Base-by-base conservation (phyloP, 176 grass and related monocot genomes). In the Miscanthus lutarioriparius region DNA sequence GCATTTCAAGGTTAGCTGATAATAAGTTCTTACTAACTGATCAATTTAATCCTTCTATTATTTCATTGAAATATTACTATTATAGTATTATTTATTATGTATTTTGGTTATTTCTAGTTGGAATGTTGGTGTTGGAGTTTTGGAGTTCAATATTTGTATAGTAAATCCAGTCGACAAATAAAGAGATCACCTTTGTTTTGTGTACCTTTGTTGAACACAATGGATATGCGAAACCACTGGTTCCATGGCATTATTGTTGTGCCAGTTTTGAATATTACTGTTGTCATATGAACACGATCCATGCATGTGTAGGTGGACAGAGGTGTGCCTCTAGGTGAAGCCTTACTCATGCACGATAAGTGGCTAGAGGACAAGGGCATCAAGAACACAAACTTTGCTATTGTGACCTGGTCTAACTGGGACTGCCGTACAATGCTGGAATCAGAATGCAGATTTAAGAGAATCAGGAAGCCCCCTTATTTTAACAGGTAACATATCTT, bases 331-430 rank as follows among this genome's bases (percentile, higher is more conserved):
- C 70, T 98, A 59, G 92, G 91, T 87, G 96, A 98, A 90, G 96
- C 96, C 72, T 84, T 98, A 69, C 84, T 98, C 70, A 98, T 98
- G 96, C 96, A 98, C 83, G 96, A 98, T 75, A 98, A 95, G 67
- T 98, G 96, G 96, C 84, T 98, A 67, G 96, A 98, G 77, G 90
- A 98, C 20, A 98, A 95, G 83, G 96, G 96, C 75, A 95, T 98
- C 56, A 98, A 98, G 78, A 86, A 95, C 83, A 98, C 81, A 82
- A 95, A 89, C 56, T 95, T 95, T 87, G 93, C 89, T 82, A 82
- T 95, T 59, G 93, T 94, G 64, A 98, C 96, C 75, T 98, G 93
- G 96, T 93, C 91, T 85, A 92, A 98, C 72, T 98, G 96, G 93
- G 93, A 98, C 88, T 98, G 93, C 43, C 93, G 91, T 44, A 79